Evolutionary conservation across 2,329 filamentous ascomycete species (phyloP).

Genomic region (Penicillium sp.): DNA sequence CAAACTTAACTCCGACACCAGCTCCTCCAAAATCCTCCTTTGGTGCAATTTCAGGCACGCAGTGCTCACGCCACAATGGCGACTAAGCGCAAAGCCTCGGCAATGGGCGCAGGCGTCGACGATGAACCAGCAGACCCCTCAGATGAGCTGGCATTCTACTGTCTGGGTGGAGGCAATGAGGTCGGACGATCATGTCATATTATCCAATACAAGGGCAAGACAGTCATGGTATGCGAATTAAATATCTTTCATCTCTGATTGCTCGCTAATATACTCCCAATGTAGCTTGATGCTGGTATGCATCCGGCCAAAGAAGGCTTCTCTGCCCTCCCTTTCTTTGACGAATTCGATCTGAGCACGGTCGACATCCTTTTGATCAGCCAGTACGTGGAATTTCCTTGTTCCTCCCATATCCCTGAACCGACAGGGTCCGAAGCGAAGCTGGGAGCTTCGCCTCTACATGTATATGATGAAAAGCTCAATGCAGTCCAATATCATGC

Average conservation of each 20-base stretch:
- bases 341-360: conserved; percentile 96
- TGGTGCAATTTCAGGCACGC: not conserved
- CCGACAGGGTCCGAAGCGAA: not conserved
- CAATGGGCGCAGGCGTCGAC: conserved; percentile 68
- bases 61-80: conserved; percentile 66
- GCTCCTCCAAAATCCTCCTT: not conserved
- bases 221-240: conserved; percentile 79
- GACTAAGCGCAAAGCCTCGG: conserved; percentile 86
- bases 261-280: conserved; percentile 18
- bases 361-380: conserved; percentile 97
- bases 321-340: conserved; percentile 92
- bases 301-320: conserved; percentile 96
- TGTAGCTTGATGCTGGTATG: conserved; percentile 91
- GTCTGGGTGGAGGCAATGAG: conserved; percentile 93
- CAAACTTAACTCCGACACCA: conserved; percentile 8
- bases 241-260: not conserved
- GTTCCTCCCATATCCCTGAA: conserved; percentile 14
- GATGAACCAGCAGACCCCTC: conserved; percentile 91
- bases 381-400: conserved; percentile 76
- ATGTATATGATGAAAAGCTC: conserved; percentile 48
- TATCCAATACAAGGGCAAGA: conserved; percentile 98
- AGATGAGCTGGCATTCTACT: conserved; percentile 93
- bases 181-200: conserved; percentile 97
- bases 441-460: conserved; percentile 14
- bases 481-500: conserved; percentile 39